Percentiles rank a stretch among this genome's conserved stretches.
Evolutionary conservation across 2,329 filamentous ascomycete species (phyloP).

Genomic region (Fusarium sp.): DNA sequence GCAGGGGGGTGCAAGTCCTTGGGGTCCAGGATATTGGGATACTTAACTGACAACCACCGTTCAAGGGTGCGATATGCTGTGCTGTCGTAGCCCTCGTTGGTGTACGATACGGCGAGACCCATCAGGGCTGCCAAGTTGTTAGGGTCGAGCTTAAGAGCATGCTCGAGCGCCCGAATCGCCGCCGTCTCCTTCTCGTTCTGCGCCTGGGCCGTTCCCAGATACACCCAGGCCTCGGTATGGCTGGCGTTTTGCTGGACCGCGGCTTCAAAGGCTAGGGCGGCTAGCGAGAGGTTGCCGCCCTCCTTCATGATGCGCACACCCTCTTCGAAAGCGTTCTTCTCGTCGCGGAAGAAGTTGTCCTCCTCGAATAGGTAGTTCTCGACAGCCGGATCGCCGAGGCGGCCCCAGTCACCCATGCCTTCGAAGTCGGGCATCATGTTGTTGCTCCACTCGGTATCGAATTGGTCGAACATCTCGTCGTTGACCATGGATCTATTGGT

Average conservation of each 20-base stretch:
- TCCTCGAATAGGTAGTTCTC: constrained; percentile 95
- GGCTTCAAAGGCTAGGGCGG: constrained; percentile 93
- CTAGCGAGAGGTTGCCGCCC: constrained; percentile 91
- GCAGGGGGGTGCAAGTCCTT: constrained; percentile 74
- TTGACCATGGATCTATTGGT: constrained; percentile 75
- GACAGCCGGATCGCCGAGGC: constrained; percentile 76
- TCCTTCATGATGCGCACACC: constrained; percentile 92
- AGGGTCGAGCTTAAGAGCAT: constrained; percentile 86
- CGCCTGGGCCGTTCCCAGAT: constrained; percentile 88
- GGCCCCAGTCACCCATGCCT: constrained; percentile 67
- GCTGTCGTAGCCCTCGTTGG: constrained; percentile 97
- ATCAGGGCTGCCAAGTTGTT: constrained; percentile 89
- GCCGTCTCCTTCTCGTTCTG: constrained; percentile 99
- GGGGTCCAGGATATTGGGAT: constrained; percentile 80
- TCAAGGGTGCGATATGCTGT: constrained; percentile 96
- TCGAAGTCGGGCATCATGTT: constrained; percentile 65
- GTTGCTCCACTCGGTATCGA: constrained; percentile 81
- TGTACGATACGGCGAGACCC: constrained; percentile 95
- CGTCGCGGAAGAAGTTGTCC: constrained; percentile 85
- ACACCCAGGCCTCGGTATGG: constrained; percentile 92
- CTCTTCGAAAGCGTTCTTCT: constrained; percentile 87
- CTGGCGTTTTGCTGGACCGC: constrained; percentile 88
- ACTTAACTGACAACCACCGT: constrained; percentile 95
- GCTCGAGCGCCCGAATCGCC: constrained; percentile 91
- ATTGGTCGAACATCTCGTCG: constrained; percentile 69